Base-by-base conservation (phyloP, 192 early-diverging fungal genomes). In the Haplosporangium gracile region DNA sequence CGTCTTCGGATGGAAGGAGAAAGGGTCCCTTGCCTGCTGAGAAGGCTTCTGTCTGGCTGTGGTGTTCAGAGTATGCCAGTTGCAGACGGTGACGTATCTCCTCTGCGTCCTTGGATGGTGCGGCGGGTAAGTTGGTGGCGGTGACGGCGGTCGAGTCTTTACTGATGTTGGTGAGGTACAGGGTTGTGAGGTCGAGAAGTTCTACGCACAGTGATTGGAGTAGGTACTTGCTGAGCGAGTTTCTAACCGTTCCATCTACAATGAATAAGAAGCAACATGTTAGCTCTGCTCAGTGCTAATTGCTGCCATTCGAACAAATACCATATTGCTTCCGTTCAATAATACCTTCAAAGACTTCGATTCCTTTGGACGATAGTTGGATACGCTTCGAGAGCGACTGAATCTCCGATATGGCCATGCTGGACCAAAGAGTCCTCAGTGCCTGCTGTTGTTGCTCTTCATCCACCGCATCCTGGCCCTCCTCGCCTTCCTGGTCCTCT, bases 201-300 rank as follows among this genome's bases (percentile, higher is more conserved):
- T 81, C 79, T 6, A 77, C 68, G 47, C 77, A 86, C 65, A 63
- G 74, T 13, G 84, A 77, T 68, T 86, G 84, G 13, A 86, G 75
- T 9, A 86, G 57, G n/a, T 86, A 75, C 40, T 86, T 86, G 65
- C 84, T 86, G 24, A 86, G 43, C 4, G 84, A 86, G 51, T 86
- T 86, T 36, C 57, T 86, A 2, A 75, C 84, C 1, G 76, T 29
- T 2, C 53, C 40, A 45, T 85, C 83, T 85, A 84, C 0, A 7
- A 20, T 39, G 16, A 1, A 5, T 22, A 18, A 26, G 20, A 16
- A 45, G 42, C 6, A 39, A 11, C 10, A 49, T 43, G 65, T 36
- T 2, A 45, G 5, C 34, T 38, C 32, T 38, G 4, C 38, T 3
- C 40, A 13, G 8, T 70, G 69, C 22, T 18, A 22, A 0, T 22